Evolutionary conservation across 345 rosid species (phyloP), one percentile per base, ranked within the genome.

Genomic region (Kernera saxatilis): DNA sequence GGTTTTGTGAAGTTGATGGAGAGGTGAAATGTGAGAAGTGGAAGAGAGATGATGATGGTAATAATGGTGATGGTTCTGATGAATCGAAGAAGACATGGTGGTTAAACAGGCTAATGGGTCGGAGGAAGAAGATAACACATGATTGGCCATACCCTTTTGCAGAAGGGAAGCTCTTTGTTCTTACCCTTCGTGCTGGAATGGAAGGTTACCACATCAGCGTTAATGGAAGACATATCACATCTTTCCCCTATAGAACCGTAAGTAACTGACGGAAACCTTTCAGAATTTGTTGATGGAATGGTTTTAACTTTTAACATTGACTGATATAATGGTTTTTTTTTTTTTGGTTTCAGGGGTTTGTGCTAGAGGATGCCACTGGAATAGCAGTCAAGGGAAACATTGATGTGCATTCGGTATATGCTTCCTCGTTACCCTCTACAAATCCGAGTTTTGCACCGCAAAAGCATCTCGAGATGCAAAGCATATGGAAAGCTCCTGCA

Each of bases 311-410:
- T n/a, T n/a, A 22, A 21, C 1, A 15, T 48, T 39, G 54, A 51
- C n/a, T 1, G 10, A 35, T 65, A 2, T 59, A 8, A 22, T 68
- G 57, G 11, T 6, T 69, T 30, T 35, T 10, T 17, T 2, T 41
- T 4, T 0, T 32, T n/a, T n/a, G n/a, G n/a, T n/a, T 25, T 19
- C 84, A 94, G 99, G 98, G 99, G 40, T 94, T 82, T 79, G 86
- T 92, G 30, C 84, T 94, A 25, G 99, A 94, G 85, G 99, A 94
- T 85, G 99, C 99, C 35, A 94, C 99, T 9, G 98, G 97, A 36
- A 71, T 94, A 32, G 83, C 86, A 55, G 72, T 94, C 43, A 91
- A 76, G 11, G 97, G 98, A 13, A 96, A 91, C 46, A 59, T 94
- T 56, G 90, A 91, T 74, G 86, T 94, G 22, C 96, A 82, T 55